Conservation (phyloP, 345 rosid species). For the Durio zibethinus region DNA sequence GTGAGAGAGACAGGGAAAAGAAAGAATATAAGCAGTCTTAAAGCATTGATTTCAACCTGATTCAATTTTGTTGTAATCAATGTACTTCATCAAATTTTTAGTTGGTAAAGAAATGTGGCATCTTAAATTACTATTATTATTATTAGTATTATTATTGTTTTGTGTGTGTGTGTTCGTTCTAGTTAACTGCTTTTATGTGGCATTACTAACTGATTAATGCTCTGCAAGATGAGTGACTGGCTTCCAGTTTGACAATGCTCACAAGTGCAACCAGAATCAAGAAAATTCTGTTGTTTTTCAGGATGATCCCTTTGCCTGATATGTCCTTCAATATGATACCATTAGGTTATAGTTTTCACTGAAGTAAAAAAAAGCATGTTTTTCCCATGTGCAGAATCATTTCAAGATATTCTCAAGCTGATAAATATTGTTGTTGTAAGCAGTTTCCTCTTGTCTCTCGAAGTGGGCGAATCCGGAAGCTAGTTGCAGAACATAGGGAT, state of each 20-base stretch:
- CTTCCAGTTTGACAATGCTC: not conserved
- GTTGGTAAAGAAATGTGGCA: not conserved
- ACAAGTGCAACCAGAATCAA: not conserved
- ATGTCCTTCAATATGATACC: not conserved
- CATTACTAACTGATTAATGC: not conserved
- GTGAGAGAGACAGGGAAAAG: not conserved
- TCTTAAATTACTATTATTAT: too few species aligned
- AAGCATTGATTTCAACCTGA: not conserved
- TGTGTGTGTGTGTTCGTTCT: not conserved
- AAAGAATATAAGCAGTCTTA: not conserved
- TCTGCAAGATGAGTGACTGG: not conserved
- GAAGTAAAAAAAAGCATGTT: not conserved
- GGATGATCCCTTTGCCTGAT: not conserved
- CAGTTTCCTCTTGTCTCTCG: constrained; percentile 95
- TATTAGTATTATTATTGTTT: too few species aligned
- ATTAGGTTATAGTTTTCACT: not conserved
- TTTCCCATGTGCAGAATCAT: not conserved
- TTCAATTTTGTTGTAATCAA: not conserved
- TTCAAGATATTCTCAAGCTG: not conserved
- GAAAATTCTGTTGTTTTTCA: not conserved
- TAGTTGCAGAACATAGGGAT: constrained; percentile 87
- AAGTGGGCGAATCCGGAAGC: constrained; percentile 76
- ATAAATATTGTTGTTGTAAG: constrained; percentile 19
- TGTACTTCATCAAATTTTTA: not conserved
- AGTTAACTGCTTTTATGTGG: not conserved